Evolutionary conservation across 352 stramenopile genomes (phyloP).

Genomic region (Phytophthora crassamura): DNA sequence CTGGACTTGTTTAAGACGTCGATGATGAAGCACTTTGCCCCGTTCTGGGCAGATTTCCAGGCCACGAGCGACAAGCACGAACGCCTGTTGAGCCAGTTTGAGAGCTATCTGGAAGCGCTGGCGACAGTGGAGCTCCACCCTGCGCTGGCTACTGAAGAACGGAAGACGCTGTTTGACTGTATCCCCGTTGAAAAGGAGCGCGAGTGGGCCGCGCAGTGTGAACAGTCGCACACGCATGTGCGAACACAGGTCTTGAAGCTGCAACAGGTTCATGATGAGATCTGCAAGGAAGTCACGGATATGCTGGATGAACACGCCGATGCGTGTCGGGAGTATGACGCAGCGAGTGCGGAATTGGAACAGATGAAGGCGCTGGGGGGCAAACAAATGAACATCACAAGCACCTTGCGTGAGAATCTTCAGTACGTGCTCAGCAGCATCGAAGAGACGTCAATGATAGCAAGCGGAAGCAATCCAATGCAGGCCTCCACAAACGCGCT

Average conservation of each 20-base stretch:
- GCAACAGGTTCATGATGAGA: slow-evolving; percentile 70
- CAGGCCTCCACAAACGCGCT: slow-evolving; percentile 78
- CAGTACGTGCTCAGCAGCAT: slow-evolving; percentile 73
- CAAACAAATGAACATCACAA: slow-evolving; percentile 64
- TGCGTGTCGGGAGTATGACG: slow-evolving; percentile 47
- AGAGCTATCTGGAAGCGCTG: slow-evolving; percentile 65
- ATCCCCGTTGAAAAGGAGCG: slow-evolving; percentile 84
- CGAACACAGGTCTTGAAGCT: slow-evolving; percentile 67
- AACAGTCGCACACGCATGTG: slow-evolving; percentile 80
- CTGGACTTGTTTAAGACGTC: slow-evolving; percentile 82
- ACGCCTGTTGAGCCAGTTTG: slow-evolving; percentile 71
- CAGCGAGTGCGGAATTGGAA: slow-evolving; percentile 53
- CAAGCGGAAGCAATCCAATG: slow-evolving; percentile 70
- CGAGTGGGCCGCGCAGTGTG: slow-evolving; percentile 78
- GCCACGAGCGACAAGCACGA: slow-evolving; percentile 60
- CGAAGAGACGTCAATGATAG: slow-evolving; percentile 63
- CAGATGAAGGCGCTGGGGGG: slow-evolving; percentile 58
- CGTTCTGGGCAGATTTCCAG: slow-evolving; percentile 86
- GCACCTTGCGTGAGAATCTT: slow-evolving; percentile 70
- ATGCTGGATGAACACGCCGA: slow-evolving; percentile 58
- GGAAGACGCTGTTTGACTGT: slow-evolving; percentile 83
- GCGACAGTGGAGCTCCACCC: slow-evolving; percentile 71
- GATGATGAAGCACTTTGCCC: slow-evolving; percentile 84
- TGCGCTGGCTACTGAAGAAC: slow-evolving; percentile 54
- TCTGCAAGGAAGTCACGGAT: slow-evolving; percentile 63